Evolutionary conservation across 306 rosid species (phyloP), one percentile per base, ranked within the genome.

Genomic region (Bauhinia variegata): DNA sequence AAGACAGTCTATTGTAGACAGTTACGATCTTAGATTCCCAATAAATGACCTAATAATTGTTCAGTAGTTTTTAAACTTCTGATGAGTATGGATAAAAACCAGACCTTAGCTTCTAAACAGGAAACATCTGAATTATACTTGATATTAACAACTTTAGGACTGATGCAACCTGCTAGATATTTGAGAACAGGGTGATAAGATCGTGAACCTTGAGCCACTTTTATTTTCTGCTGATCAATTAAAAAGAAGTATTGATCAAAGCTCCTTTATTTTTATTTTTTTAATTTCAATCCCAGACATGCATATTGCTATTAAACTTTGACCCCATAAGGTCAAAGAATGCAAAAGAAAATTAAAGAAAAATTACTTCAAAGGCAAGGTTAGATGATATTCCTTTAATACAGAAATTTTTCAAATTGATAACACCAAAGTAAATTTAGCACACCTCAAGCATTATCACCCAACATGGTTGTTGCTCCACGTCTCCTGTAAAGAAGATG

Each of bases 371-470:
- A 41, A 63, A 50, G 48, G 37, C 30, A 56, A 48, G 71, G 49
- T 66, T 49, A 7, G 12, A 5, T 43, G 12, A 17, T 36, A 46
- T 33, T 63, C 39, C 14, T 53, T 52, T n/a, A 62, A 12, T 48
- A 53, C 11, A 50, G 63, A 33, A 57, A 31, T 41, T 11, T 30
- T 9, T 23, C 47, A 70, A 43, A 50, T 8, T 13, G 42, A 68
- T n/a, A 43, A 61, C 65, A 56, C 30, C 34, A 15, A 65, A 59
- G 69, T 62, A 67, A 59, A 54, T 39, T 41, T 75, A 71, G 61
- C 72, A 74, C 65, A 93, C 98, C 96, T 93, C 98, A 19, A 93
- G 97, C 98, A 93, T 93, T 73, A 93, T 84, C 13, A 93, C 98
- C 98, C 98, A 93, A 72, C 98, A 89, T 32, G 96, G 93, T 71